Conservation (phyloP, 2,329 filamentous ascomycete species). For the Monilinia vaccinii-corymbosi region DNA sequence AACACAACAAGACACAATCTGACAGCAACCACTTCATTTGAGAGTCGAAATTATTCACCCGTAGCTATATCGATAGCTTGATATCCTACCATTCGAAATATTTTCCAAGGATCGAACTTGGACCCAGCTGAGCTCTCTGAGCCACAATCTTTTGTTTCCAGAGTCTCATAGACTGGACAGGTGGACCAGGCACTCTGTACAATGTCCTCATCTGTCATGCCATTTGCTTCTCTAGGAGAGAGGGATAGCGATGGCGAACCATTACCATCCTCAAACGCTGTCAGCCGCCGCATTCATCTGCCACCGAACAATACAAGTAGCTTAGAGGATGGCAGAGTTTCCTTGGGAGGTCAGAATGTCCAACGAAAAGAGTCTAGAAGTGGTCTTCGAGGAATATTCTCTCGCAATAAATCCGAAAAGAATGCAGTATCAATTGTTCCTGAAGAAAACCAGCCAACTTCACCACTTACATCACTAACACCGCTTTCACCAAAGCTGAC, state of each 20-base stretch:
- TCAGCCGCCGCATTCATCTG: conserved; percentile 21
- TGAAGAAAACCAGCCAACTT: conserved; percentile 13
- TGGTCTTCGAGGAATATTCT: conserved; percentile 27
- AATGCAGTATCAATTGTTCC: conserved; percentile 13
- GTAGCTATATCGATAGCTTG: neutral
- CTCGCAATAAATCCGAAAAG: conserved; percentile 22
- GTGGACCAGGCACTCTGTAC: neutral
- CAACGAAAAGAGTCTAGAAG: conserved; percentile 23
- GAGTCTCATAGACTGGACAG: neutral
- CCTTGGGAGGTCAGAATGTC: conserved; percentile 19
- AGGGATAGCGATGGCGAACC: neutral
- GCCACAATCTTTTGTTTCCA: neutral
- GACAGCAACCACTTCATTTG: neutral
- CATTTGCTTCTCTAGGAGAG: neutral
- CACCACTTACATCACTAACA: neutral
- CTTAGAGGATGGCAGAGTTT: conserved; percentile 15
- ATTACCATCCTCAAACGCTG: conserved; percentile 4
- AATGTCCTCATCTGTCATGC: neutral
- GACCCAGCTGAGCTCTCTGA: neutral
- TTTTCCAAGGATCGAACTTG: neutral
- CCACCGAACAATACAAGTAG: conserved; percentile 17
- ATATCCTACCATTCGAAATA: neutral
- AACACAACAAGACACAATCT: neutral
- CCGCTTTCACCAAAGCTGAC: conserved; percentile 12
- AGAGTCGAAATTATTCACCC: neutral